Evolutionary conservation across 768 basidiomycete species (phyloP).

Genomic region (Russula brevipes): DNA sequence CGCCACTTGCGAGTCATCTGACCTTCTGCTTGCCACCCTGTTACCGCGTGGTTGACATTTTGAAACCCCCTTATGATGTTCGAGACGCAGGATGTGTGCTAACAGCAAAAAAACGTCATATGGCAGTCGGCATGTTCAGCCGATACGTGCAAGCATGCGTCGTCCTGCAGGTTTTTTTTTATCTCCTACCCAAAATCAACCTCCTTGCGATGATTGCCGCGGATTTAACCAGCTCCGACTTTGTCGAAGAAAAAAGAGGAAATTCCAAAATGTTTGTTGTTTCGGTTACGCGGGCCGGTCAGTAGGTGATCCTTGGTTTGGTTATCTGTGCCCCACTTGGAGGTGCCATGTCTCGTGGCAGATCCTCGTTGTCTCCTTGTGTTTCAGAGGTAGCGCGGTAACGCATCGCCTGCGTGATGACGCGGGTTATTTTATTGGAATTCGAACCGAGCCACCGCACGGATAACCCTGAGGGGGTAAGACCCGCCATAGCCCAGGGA

Average conservation of each 20-base stretch:
- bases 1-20: conserved; percentile 11
- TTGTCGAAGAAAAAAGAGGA: background rate
- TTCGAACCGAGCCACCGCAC: background rate
- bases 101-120: conserved; percentile 18
- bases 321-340: conserved; percentile 1
- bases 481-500: background rate
- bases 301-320: background rate
- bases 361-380: background rate
- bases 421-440: too few relatives aligned
- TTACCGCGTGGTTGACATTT: conserved; percentile 18
- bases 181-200: background rate
- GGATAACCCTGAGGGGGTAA: background rate
- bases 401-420: too few relatives aligned
- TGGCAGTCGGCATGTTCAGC: background rate
- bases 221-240: conserved; percentile 5
- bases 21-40: conserved; percentile 9
- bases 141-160: conserved; percentile 1
- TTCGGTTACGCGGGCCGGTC: conserved; percentile 6
- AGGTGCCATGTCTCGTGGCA: conserved; percentile 7
- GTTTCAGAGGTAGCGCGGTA: background rate
- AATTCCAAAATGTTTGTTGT: background rate
- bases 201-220: background rate
- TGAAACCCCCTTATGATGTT: conserved; percentile 12
- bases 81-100: conserved; percentile 10
- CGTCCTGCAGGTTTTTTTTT: conserved; percentile 7